Evolutionary conservation across 805 yeast genomes (phyloP).

Genomic region (Blastobotrys muscicola): DNA sequence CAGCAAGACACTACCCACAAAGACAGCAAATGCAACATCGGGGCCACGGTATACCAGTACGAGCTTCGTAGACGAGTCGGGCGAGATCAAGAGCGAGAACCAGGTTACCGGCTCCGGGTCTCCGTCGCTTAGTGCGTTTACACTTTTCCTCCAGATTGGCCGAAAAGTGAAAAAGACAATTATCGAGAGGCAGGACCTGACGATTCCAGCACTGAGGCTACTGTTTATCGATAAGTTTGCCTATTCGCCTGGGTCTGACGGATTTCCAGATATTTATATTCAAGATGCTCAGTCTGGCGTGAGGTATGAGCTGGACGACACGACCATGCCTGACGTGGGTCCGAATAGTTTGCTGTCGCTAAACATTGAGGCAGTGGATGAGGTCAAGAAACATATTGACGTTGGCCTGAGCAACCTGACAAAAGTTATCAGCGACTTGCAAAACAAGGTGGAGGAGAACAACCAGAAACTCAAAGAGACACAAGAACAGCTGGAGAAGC

Average conservation of each 20-base stretch:
- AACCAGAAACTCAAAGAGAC: conserved; percentile 14
- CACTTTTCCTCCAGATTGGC: conserved; percentile 29
- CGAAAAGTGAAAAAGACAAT: conserved; percentile 24
- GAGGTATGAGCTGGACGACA: conserved; percentile 74
- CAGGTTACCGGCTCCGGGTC: background rate
- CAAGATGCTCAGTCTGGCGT: conserved; percentile 51
- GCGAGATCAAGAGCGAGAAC: background rate
- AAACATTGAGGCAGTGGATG: conserved; percentile 37
- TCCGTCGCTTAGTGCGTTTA: conserved; percentile 1
- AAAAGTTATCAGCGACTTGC: conserved; percentile 20
- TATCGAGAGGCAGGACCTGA: conserved; percentile 21
- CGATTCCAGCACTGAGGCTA: conserved; percentile 38
- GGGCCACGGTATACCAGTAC: conserved; percentile 12
- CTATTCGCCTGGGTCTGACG: conserved; percentile 59
- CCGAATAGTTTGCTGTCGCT: conserved; percentile 53
- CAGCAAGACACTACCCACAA: conserved; percentile 17
- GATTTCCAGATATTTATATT: conserved; percentile 72
- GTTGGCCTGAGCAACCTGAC: conserved; percentile 19
- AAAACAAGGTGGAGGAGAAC: conserved; percentile 18
- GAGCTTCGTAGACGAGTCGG: too few species aligned
- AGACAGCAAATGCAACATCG: conserved; percentile 13
- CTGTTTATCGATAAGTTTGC: conserved; percentile 83
- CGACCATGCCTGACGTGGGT: conserved; percentile 44
- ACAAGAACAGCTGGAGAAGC: conserved; percentile 7
- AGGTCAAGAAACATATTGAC: conserved; percentile 23